phyloP scores from a whole-genome alignment of 2,329 filamentous ascomycete genomes.

The Pseudopithomyces chartarum region DNA sequence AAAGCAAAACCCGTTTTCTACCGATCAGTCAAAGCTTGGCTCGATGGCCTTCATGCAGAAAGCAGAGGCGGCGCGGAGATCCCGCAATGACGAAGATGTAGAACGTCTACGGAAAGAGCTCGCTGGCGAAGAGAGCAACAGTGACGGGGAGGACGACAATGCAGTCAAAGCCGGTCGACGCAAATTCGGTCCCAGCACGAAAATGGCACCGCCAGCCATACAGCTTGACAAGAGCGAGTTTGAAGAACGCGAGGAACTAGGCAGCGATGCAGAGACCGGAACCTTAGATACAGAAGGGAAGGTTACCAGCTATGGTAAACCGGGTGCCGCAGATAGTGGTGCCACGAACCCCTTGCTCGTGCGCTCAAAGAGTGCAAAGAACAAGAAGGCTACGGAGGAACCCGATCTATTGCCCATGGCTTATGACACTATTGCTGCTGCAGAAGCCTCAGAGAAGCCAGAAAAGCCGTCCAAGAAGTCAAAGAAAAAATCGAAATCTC shows the following conservation, averaged over 20 bases:
- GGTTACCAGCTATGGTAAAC: constrained; percentile 22
- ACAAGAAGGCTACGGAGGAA: constrained; percentile 24
- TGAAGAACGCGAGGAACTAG: constrained; percentile 63
- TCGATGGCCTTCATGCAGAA: constrained; percentile 94
- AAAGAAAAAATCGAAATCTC: constrained; percentile 22
- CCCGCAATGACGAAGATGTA: constrained; percentile 76
- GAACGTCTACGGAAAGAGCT: constrained; percentile 69
- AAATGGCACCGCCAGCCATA: constrained; percentile 35
- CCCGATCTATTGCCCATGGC: constrained; percentile 22
- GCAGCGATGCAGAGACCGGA: constrained; percentile 39
- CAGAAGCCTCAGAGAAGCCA: constrained; percentile 10
- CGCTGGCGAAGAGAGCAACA: constrained; percentile 61
- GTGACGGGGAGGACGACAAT: constrained; percentile 57
- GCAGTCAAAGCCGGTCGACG: constrained; percentile 70
- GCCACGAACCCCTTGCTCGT: constrained; percentile 41
- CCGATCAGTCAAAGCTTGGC: constrained; percentile 69
- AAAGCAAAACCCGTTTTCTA: constrained; percentile 57
- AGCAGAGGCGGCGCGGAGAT: constrained; percentile 77
- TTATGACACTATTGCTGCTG: constrained; percentile 11
- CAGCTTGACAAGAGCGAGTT: constrained; percentile 58
- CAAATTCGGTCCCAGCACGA: constrained; percentile 64
- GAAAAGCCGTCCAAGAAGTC: constrained; percentile 14
- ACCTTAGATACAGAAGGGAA: constrained; percentile 36
- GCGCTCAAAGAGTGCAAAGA: constrained; percentile 26
- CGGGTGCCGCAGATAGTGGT: constrained; percentile 8